phyloP scores from a whole-genome alignment of 768 basidiomycete genomes.

The Hygrophorus russula region DNA sequence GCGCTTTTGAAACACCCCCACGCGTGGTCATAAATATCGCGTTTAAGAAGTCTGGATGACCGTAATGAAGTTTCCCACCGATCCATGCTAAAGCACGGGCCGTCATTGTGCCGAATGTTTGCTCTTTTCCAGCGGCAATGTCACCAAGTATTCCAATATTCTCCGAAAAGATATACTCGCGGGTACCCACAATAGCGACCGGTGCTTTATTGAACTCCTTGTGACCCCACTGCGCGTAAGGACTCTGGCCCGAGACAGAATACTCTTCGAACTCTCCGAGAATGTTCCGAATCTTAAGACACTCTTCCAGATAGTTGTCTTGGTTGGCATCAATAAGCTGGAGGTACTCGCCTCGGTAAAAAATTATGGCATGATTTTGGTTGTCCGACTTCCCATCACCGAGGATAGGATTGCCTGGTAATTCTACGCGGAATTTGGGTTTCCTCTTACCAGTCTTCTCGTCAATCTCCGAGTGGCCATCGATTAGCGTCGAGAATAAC shows the following conservation, averaged over 20 bases:
- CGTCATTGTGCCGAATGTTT: slow-evolving; percentile 98
- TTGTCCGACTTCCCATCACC: slow-evolving; percentile 99
- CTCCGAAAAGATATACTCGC: slow-evolving; percentile 99
- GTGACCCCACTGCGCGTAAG: slow-evolving; percentile 93
- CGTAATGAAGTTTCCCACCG: slow-evolving; percentile 96
- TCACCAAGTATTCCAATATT: slow-evolving; percentile 99
- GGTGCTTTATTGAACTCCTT: slow-evolving; percentile 86
- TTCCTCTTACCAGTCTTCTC: slow-evolving; percentile 80
- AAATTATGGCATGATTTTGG: slow-evolving; percentile 98
- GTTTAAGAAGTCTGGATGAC: slow-evolving; percentile 98
- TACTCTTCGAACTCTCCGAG: slow-evolving; percentile 98
- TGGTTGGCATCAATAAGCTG: slow-evolving; percentile 99
- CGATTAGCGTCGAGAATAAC: slow-evolving; percentile 88
- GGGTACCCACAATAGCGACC: slow-evolving; percentile 95
- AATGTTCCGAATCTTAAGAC: slow-evolving; percentile 95
- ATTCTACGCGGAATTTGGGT: slow-evolving; percentile 95
- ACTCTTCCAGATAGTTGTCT: slow-evolving; percentile 99
- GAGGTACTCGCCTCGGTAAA: slow-evolving; percentile 97
- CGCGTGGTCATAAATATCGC: slow-evolving; percentile 98
- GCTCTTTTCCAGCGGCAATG: slow-evolving; percentile 98
- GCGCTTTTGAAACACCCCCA: slow-evolving; percentile 97
- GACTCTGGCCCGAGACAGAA: slow-evolving; percentile 80
- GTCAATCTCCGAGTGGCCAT: slow-evolving; percentile 93
- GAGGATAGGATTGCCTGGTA: slow-evolving; percentile 97
- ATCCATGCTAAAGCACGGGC: slow-evolving; percentile 94